Conservation (phyloP, 805 yeast genomes). For the Hyphopichia homilentoma region DNA sequence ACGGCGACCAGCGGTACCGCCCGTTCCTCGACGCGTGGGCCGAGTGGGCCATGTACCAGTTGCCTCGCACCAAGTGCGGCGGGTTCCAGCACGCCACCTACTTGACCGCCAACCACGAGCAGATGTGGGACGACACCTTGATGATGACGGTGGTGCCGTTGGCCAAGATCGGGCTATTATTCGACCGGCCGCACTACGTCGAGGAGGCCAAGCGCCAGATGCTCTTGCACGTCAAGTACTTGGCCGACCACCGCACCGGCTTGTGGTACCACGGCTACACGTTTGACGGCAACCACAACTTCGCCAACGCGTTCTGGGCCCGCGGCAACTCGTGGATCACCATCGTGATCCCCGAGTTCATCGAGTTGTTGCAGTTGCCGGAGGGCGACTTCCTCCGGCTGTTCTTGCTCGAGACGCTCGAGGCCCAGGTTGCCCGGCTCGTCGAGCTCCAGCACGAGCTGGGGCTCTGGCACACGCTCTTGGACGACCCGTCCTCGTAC, state of each 20-base stretch:
- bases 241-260: slow-evolving; percentile 26
- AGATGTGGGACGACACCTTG: slow-evolving; percentile 28
- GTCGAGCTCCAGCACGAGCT: slow-evolving; percentile 17
- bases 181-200: slow-evolving; percentile 25
- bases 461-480: slow-evolving; percentile 32
- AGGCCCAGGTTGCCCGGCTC: slow-evolving; percentile 24
- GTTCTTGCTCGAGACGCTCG: slow-evolving; percentile 23
- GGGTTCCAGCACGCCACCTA: slow-evolving; percentile 34
- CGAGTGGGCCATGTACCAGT: slow-evolving; percentile 29
- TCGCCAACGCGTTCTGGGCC: slow-evolving; percentile 31
- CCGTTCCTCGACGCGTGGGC: slow-evolving; percentile 32
- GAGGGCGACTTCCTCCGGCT: slow-evolving; percentile 24
- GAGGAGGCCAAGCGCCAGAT: slow-evolving; percentile 32
- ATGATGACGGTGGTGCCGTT: slow-evolving; percentile 37
- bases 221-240: slow-evolving; percentile 27
- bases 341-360: slow-evolving; percentile 32
- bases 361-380: slow-evolving; percentile 24
- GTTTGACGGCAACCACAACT: slow-evolving; percentile 21
- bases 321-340: slow-evolving; percentile 36
- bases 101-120: slow-evolving; percentile 22
- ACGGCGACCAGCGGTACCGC: slow-evolving; percentile 11
- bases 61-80: slow-evolving; percentile 27
- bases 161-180: slow-evolving; percentile 26
- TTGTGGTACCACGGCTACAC: slow-evolving; percentile 33
- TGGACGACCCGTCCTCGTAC: slow-evolving; percentile 26